phyloP scores from a whole-genome alignment of 75 land plant genomes.

The Pinus albicaulis region DNA sequence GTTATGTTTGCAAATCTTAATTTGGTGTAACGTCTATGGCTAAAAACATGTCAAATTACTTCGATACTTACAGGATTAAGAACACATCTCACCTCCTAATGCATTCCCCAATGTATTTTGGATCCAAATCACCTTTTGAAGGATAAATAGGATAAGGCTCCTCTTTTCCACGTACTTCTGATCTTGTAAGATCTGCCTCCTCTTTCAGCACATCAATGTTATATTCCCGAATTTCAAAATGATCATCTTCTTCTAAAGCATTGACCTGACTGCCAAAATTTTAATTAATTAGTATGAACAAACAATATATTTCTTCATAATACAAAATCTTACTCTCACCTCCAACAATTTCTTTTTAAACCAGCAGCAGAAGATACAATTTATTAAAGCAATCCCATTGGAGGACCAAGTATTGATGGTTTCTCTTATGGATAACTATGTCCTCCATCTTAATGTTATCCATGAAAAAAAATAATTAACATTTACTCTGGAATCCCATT shows the following conservation, averaged over 20 bases:
- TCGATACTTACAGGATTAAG: neutral
- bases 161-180: constrained; percentile 21
- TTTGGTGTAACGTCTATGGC: too few species aligned
- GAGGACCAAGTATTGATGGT: neutral
- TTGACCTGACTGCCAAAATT: constrained; percentile 55
- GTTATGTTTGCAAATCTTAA: too few species aligned
- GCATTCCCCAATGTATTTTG: constrained; percentile 46
- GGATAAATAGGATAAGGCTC: constrained; percentile 86
- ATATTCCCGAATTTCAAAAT: constrained; percentile 86
- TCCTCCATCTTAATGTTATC: neutral
- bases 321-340: neutral
- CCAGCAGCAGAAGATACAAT: neutral
- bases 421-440: neutral
- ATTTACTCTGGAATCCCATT: too few species aligned
- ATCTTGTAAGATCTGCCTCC: constrained; percentile 25
- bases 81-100: constrained; percentile 56
- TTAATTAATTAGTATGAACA: neutral
- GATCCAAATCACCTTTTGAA: constrained; percentile 58
- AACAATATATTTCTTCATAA: neutral
- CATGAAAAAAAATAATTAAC: neutral
- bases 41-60: too few species aligned
- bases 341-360: neutral
- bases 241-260: constrained; percentile 50
- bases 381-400: neutral
- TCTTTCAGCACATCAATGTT: constrained; percentile 51